Evolutionary conservation across 768 basidiomycete species (phyloP).

Genomic region (Aureoboletus auriporus): DNA sequence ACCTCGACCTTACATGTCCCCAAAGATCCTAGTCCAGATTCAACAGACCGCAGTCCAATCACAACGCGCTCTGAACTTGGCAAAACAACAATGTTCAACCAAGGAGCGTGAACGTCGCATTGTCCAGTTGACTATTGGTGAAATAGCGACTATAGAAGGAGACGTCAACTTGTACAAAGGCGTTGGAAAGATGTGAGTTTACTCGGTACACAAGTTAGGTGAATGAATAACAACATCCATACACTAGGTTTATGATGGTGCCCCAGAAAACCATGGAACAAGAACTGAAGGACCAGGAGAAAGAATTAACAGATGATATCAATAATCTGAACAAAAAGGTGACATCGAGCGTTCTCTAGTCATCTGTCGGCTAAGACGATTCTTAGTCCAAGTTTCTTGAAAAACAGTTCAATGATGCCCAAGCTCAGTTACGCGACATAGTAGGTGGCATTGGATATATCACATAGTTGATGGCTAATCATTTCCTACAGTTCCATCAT

Average conservation of each 20-base stretch:
- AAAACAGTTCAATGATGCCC: constrained; percentile 90
- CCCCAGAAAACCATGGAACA: constrained; percentile 77
- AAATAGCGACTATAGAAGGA: constrained; percentile 66
- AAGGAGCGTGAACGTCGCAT: constrained; percentile 91
- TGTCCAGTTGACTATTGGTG: constrained; percentile 82
- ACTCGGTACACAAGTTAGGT: neutral
- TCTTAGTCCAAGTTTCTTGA: constrained; percentile 83
- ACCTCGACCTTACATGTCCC: constrained; percentile 15
- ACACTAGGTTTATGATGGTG: constrained; percentile 81
- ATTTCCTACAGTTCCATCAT: constrained; percentile 26
- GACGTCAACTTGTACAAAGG: constrained; percentile 88
- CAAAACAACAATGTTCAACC: constrained; percentile 67
- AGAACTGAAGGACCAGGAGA: constrained; percentile 73
- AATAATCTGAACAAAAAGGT: constrained; percentile 84
- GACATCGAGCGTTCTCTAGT: neutral
- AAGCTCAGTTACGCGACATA: constrained; percentile 80
- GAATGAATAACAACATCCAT: neutral
- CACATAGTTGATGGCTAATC: constrained; percentile 3
- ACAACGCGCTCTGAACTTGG: constrained; percentile 68
- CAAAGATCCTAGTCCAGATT: constrained; percentile 87
- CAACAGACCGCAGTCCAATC: constrained; percentile 88
- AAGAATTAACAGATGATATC: constrained; percentile 81
- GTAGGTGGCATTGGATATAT: constrained; percentile 38
- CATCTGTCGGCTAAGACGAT: neutral
- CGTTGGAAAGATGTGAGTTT: constrained; percentile 85